Conservation (phyloP, 2,329 filamentous ascomycete species). For the Lachnellula arida region DNA sequence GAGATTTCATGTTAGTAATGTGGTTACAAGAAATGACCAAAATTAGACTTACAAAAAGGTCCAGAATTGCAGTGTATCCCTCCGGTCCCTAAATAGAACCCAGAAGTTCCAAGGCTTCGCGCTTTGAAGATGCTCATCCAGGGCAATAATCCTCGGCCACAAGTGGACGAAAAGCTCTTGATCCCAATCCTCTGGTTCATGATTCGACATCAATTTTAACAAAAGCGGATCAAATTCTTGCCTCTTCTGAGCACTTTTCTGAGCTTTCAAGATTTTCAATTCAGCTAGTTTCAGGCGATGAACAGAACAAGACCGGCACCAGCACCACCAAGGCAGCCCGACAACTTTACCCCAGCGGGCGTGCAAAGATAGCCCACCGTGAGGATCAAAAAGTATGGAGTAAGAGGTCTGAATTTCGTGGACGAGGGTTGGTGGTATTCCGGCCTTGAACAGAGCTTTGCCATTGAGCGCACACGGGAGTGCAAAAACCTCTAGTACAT, state of each 20-base stretch:
- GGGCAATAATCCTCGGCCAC: slow-evolving; percentile 2
- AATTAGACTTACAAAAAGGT: slow-evolving; percentile 1
- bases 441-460: not conserved
- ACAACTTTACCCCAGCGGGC: not conserved
- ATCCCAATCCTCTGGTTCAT: not conserved
- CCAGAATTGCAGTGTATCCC: slow-evolving; percentile 7
- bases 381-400: slow-evolving; percentile 2
- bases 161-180: not conserved
- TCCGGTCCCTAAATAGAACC: slow-evolving; percentile 1
- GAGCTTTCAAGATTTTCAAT: not conserved
- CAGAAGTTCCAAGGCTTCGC: slow-evolving; percentile 9
- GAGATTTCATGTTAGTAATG: not conserved
- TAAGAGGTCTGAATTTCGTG: slow-evolving; percentile 5
- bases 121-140: not conserved
- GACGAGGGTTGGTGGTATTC: not conserved
- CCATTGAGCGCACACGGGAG: slow-evolving; percentile 2
- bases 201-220: not conserved
- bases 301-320: slow-evolving; percentile 2
- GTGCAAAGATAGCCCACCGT: not conserved
- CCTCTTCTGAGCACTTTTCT: not conserved
- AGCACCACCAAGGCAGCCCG: slow-evolving; percentile 1
- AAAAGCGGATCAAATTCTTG: not conserved
- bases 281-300: not conserved
- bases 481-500: slow-evolving; percentile 3
- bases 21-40: not conserved